Base-by-base conservation (phyloP, 2,329 filamentous ascomycete genomes). In the Neonectria magnoliae region DNA sequence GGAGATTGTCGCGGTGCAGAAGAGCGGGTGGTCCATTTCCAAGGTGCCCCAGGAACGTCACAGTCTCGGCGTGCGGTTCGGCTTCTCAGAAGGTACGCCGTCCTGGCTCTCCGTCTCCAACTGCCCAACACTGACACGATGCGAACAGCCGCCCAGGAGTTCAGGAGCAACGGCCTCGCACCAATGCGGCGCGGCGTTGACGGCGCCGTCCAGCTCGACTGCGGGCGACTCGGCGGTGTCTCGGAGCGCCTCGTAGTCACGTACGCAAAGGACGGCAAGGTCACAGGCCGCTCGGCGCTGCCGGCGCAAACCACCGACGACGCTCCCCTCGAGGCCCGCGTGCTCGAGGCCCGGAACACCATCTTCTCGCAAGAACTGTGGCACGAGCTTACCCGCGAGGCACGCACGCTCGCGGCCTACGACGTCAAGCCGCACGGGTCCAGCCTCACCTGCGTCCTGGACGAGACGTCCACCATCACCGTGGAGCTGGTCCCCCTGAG, bases 291-390 rank as follows among this genome's bases (percentile, higher is more conserved):
- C 57, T 87, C 85, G 11, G 75, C 77, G 31, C 75, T 84, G 10
- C 86, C 87, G 4, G 81, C 83, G 45, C 84, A 85, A 2, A 79
- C 88, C 5, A 82, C 83, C 27, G 84, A 88, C 38, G 85, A 90
- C 41, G 69, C 71, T 7, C 75, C 74, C 1, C 81, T 94, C 9
- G 88, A 93, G 69, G 84, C 88, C 31, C 85, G 90, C 10, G 92
- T 97, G 33, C 87, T 90, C 18, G 88, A 92, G 71, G 91, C 93
- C 2, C 86, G 93, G 61, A 91, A 96, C 77, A 93, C 91, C 54
- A 84, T 95, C 20, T 94, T 93, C 72, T 89, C 92, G 29, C 90
- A 94, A 75, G 96, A 99, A 76, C 81, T 99, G 2, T 98, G 94
- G 86, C 90, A 97, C 71, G 96, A 99, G 79, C 84, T 98, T 64